Base-by-base conservation (phyloP, 106 monocot genomes). In the Cymbidium sinense region DNA sequence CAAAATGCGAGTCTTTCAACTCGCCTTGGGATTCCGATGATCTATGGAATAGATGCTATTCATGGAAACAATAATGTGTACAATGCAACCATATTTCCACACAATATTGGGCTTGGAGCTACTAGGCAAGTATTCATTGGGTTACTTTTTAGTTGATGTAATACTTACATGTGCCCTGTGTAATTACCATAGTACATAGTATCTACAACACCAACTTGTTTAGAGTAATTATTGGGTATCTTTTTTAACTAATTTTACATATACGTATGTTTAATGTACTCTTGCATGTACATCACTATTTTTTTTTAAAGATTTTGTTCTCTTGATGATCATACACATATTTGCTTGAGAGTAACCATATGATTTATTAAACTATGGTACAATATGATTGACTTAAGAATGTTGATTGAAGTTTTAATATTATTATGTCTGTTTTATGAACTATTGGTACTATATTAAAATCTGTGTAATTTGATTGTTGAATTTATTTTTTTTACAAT, bases 91-190 rank as follows among this genome's bases (percentile, higher is more conserved):
- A 86, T 94, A 21, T 94, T 94, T 58, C 94, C 94, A 33, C 94
- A 94, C 76, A 94, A 94, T 77, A 50, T 94, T 77, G 94, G 89
- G 13, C 91, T 94, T 43, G 94, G 94, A 43, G 91, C 85, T 64
- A 89, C 94, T 25, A 87, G 94, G 93, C 58, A 58, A 58, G 58
- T 58, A 58, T 58, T 58, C 23, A 23, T 70, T 84, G 37, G 71
- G 21, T 71, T 20, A 37, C 36, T 34, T 70, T 71, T 12, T n/a
- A 33, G 30, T 67, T 67, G 20, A 33, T 67, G 28, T 30, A 30
- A 67, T 5, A 2, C 15, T 13, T 33, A 33, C 67, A 30, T 67
- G 31, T 33, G 15, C 3, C 5, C 7, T 11, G n/a, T 17, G 1
- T 31, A 33, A 31, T 67, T 13, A 30, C 67, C 10, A 67, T 31